Conservation (phyloP, 306 rosid genomes). For the Oxytropis ochrocephala region DNA sequence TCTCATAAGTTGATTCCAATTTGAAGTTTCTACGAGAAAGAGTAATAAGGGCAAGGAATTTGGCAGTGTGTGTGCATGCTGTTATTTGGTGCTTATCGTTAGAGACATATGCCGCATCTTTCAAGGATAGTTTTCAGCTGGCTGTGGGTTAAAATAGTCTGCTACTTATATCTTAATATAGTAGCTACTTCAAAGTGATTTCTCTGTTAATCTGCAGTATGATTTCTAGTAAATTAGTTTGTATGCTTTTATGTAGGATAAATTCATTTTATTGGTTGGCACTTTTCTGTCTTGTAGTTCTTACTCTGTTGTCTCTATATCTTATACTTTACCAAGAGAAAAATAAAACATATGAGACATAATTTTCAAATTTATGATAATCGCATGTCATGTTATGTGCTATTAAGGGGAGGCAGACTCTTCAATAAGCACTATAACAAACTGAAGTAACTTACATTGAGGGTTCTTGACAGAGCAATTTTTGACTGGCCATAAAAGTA, state of each 20-base stretch:
- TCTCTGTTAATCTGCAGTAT: neutral
- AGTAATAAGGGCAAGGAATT: neutral
- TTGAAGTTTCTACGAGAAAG: neutral
- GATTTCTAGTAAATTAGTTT: neutral
- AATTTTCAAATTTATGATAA: neutral
- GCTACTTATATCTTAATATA: neutral
- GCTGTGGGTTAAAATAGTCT: neutral
- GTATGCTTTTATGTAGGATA: neutral
- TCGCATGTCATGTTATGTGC: neutral
- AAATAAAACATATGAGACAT: neutral
- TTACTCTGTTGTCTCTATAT: neutral
- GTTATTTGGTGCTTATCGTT: neutral
- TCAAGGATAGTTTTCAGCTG: neutral
- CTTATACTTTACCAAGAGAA: neutral
- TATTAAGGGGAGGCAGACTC: neutral
- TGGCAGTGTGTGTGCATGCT: neutral
- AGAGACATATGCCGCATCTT: neutral
- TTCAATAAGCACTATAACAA: neutral
- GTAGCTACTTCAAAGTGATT: neutral
- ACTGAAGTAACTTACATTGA: conserved; percentile 46
- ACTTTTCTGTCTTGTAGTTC: neutral
- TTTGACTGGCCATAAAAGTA: conserved; percentile 92
- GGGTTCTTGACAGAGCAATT: conserved; percentile 47
- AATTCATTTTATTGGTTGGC: neutral
- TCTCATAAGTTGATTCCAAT: neutral